These are phyloP conservation scores for Purpureocillium lavendulum DNA, from an alignment of 2,329 filamentous ascomycete genomes.

Conservation along the genomic window DNA sequence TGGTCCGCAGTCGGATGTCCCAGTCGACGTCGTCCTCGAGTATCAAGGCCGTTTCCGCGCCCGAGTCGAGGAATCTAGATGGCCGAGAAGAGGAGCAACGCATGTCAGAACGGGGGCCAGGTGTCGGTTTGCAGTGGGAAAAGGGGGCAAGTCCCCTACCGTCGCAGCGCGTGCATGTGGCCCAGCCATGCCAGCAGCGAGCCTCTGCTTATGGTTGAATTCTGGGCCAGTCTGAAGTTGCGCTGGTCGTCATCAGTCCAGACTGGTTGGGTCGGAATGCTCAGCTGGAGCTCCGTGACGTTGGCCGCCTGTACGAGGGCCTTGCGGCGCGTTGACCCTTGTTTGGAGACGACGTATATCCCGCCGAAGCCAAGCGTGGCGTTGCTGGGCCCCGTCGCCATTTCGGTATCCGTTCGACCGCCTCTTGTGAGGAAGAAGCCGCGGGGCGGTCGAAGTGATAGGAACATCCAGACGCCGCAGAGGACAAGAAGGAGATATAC, in stretches of 20 bases:
- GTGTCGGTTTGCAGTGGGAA: no score
- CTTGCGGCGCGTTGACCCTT: no score
- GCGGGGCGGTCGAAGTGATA: no score
- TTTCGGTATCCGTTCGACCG: no score
- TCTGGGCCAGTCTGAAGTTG: neutral
- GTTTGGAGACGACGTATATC: constrained; percentile 2
- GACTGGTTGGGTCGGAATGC: neutral
- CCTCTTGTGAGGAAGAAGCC: no score
- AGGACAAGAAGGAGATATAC: no score
- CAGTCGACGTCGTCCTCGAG: constrained; percentile 4
- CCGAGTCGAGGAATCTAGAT: constrained; percentile 2
- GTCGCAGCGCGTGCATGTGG: neutral
- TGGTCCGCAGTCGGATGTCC: constrained; percentile 1
- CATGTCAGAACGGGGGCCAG: no score
- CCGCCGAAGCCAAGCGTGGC: no score
- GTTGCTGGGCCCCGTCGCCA: no score
- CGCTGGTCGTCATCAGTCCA: neutral
- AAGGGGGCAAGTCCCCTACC: no score
- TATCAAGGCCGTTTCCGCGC: constrained; percentile 1
- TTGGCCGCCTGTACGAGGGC: neutral
- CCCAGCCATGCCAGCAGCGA: constrained; percentile 1
- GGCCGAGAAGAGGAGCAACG: neutral
- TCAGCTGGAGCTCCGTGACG: constrained; percentile 1
- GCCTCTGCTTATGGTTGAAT: neutral
- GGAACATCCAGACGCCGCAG: no score